Evolutionary conservation across 1,284 basidiomycete genomes (phyloP).

Genomic region (Microbotryomycetes sp.): DNA sequence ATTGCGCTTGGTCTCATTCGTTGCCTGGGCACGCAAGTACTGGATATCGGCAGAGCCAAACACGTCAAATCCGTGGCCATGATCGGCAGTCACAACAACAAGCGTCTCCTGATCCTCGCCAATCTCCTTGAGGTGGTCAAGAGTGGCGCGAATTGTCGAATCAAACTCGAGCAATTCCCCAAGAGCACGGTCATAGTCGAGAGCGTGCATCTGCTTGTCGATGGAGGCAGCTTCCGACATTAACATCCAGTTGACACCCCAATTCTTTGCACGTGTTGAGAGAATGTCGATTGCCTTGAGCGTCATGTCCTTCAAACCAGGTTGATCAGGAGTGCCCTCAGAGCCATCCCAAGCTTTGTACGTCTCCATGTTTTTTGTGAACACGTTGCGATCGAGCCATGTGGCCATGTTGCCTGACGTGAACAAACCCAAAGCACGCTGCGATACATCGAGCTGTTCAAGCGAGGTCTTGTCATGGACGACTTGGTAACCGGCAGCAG

Average conservation of each 20-base stretch:
- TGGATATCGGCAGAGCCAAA: constrained; percentile 44
- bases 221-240: constrained; percentile 46
- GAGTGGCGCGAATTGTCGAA: constrained; percentile 44
- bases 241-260: constrained; percentile 43
- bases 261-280: constrained; percentile 39
- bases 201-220: constrained; percentile 45
- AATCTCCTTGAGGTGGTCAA: constrained; percentile 43
- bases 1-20: constrained; percentile 42
- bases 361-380: constrained; percentile 39
- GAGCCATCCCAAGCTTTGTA: constrained; percentile 9
- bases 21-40: constrained; percentile 40
- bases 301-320: constrained; percentile 48
- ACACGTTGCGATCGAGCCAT: constrained; percentile 44
- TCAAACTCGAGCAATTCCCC: constrained; percentile 48
- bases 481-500: constrained; percentile 43
- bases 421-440: constrained; percentile 46
- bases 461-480: constrained; percentile 44
- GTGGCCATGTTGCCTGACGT: constrained; percentile 44
- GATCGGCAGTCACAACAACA: constrained; percentile 46
- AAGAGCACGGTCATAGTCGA: constrained; percentile 44
- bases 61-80: constrained; percentile 43
- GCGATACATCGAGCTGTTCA: constrained; percentile 37
- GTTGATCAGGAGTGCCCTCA: constrained; percentile 38
- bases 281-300: constrained; percentile 47
- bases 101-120: constrained; percentile 46